phyloP scores from a whole-genome alignment of 768 basidiomycete species.

The Serendipita sp. region DNA sequence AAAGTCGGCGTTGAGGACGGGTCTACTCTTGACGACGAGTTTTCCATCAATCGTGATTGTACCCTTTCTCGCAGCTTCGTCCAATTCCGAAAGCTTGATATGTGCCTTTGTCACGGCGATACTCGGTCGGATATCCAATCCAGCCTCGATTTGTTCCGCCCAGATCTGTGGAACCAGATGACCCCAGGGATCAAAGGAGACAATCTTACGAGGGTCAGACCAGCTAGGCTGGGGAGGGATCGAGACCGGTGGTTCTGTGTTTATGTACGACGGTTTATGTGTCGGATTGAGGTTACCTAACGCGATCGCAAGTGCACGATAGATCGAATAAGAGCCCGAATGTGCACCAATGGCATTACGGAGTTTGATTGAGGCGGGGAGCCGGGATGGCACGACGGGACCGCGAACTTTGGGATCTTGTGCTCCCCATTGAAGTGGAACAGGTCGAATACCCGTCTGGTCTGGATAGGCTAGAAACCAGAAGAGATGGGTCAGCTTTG shows the following conservation, averaged over 20 bases:
- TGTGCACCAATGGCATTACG: slow-evolving; percentile 93
- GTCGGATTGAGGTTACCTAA: slow-evolving; percentile 66
- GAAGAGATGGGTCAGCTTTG: neutral
- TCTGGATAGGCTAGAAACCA: slow-evolving; percentile 56
- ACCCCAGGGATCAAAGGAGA: slow-evolving; percentile 87
- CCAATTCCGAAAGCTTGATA: slow-evolving; percentile 87
- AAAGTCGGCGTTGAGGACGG: slow-evolving; percentile 48
- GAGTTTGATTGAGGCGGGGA: slow-evolving; percentile 66
- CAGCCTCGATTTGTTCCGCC: slow-evolving; percentile 40
- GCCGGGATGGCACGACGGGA: slow-evolving; percentile 76
- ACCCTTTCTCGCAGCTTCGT: slow-evolving; percentile 60
- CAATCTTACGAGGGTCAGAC: slow-evolving; percentile 65
- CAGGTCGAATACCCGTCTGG: slow-evolving; percentile 74
- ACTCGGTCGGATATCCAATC: slow-evolving; percentile 77
- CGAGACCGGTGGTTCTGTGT: slow-evolving; percentile 70
- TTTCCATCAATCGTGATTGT: slow-evolving; percentile 65
- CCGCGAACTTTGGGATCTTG: slow-evolving; percentile 48
- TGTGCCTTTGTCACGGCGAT: slow-evolving; percentile 89
- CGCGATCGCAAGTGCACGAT: slow-evolving; percentile 82
- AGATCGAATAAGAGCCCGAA: slow-evolving; percentile 86
- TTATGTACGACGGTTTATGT: slow-evolving; percentile 67
- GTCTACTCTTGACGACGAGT: slow-evolving; percentile 55
- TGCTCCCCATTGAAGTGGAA: slow-evolving; percentile 71
- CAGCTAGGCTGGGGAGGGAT: slow-evolving; percentile 66
- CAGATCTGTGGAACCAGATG: slow-evolving; percentile 68